A percentile compares a stretch with the other conserved stretches of the same genome.
Conservation (phyloP, 1,284 basidiomycete species). For the Leccinum pseudoinsigne region DNA sequence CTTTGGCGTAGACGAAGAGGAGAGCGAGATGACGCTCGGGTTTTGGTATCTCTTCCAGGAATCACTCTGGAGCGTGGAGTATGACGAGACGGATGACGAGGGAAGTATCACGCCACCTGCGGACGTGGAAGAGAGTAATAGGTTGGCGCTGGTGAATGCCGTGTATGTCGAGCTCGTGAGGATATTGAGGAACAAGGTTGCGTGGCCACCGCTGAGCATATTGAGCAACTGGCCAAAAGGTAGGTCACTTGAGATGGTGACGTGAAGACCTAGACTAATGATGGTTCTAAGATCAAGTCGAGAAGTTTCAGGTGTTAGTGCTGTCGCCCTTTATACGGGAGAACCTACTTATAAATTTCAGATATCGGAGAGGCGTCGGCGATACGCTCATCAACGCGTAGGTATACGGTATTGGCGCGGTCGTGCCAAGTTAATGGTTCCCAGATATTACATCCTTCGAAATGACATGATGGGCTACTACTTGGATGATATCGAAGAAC, state of each 20-base stretch:
- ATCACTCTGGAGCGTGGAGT: too few relatives aligned
- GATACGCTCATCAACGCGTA: slow-evolving; percentile 66
- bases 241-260: slow-evolving; percentile 30
- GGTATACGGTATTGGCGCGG: slow-evolving; percentile 30
- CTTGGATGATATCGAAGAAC: slow-evolving; percentile 57
- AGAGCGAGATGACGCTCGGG: slow-evolving; percentile 81
- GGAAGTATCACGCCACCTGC: slow-evolving; percentile 29
- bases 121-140: slow-evolving; percentile 42
- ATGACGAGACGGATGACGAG: slow-evolving; percentile 27
- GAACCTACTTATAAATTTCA: slow-evolving; percentile 28
- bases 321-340: background rate
- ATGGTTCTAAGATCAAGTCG: slow-evolving; percentile 60
- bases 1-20: slow-evolving; percentile 80
- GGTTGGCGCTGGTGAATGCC: slow-evolving; percentile 49
- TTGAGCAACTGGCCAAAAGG: slow-evolving; percentile 68
- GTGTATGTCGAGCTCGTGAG: slow-evolving; percentile 72
- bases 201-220: slow-evolving; percentile 53
- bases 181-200: slow-evolving; percentile 64
- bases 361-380: slow-evolving; percentile 85
- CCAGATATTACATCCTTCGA: slow-evolving; percentile 74
- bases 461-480: slow-evolving; percentile 60
- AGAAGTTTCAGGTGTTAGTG: slow-evolving; percentile 73
- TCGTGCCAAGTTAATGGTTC: slow-evolving; percentile 11
- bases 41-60: slow-evolving; percentile 78
- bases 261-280: slow-evolving; percentile 9